phyloP scores from a whole-genome alignment of 2,329 filamentous ascomycete species.

The Colletotrichum sp. region DNA sequence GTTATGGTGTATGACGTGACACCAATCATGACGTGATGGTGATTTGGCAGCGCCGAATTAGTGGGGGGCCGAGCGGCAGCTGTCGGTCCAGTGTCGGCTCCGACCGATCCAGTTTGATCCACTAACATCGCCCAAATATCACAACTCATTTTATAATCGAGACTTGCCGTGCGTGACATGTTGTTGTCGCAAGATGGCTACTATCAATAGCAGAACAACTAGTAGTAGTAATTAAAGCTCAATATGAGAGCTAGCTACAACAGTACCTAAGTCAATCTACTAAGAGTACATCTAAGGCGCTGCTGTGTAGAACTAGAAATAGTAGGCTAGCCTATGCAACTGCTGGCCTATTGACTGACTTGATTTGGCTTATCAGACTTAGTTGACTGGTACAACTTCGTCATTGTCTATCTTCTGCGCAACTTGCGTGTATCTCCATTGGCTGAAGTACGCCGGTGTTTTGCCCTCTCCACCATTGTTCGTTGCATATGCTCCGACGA shows the following conservation, averaged over 20 bases:
- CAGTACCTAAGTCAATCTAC: not conserved
- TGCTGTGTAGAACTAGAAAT: not conserved
- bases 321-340: not conserved
- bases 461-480: constrained; percentile 51
- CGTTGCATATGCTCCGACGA: constrained; percentile 58
- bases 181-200: not conserved
- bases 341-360: not conserved
- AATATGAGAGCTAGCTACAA: not conserved
- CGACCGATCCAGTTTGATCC: not conserved
- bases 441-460: constrained; percentile 50
- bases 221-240: not conserved
- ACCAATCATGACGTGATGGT: constrained; percentile 4
- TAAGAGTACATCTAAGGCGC: accelerated
- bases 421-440: constrained; percentile 49
- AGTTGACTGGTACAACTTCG: not conserved
- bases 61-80: not conserved
- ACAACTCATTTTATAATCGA: not conserved
- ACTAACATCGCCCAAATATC: too few species aligned
- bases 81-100: not conserved
- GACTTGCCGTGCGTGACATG: accelerated
- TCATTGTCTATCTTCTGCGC: constrained; percentile 4
- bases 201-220: not conserved
- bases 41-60: not conserved
- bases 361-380: not conserved
- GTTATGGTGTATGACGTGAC: not conserved